These are phyloP conservation scores for Penicillium steckii DNA, from an alignment of 495 filamentous ascomycete genomes.

Conservation along the genomic window DNA sequence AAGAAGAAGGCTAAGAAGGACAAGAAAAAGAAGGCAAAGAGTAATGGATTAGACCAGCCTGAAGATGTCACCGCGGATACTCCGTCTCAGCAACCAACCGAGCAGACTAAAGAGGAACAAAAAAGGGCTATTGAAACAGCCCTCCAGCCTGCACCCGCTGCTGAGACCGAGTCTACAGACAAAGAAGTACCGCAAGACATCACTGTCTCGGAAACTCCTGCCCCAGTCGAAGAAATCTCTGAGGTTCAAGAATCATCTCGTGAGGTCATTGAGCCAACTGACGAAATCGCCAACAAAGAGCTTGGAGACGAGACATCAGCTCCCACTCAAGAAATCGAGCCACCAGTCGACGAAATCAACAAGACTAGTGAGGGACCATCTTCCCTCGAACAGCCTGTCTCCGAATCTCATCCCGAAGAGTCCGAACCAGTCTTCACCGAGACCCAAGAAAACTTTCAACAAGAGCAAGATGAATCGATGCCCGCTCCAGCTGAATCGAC, in stretches of 20 bases:
- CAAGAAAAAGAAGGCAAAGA: constrained; percentile 32
- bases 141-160: neutral
- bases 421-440: neutral
- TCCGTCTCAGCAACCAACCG: constrained; percentile 2
- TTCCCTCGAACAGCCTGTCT: no score
- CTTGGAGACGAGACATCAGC: neutral
- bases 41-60: constrained; percentile 13
- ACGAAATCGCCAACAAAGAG: neutral
- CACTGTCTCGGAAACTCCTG: neutral
- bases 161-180: neutral
- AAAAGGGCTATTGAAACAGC: neutral
- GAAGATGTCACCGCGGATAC: neutral
- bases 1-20: constrained; percentile 44
- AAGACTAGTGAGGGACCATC: neutral
- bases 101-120: constrained; percentile 3
- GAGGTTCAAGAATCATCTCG: constrained; percentile 4
- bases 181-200: constrained; percentile 5
- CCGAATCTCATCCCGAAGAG: neutral
- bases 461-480: neutral
- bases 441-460: neutral
- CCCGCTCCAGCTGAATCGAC: constrained; percentile 1
- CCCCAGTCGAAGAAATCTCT: neutral
- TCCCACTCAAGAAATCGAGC: neutral
- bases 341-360: neutral
- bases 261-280: constrained; percentile 5